These are phyloP conservation scores for Trichocladium uniseriatum DNA, from an alignment of 495 filamentous ascomycete species.

Conservation along the genomic window DNA sequence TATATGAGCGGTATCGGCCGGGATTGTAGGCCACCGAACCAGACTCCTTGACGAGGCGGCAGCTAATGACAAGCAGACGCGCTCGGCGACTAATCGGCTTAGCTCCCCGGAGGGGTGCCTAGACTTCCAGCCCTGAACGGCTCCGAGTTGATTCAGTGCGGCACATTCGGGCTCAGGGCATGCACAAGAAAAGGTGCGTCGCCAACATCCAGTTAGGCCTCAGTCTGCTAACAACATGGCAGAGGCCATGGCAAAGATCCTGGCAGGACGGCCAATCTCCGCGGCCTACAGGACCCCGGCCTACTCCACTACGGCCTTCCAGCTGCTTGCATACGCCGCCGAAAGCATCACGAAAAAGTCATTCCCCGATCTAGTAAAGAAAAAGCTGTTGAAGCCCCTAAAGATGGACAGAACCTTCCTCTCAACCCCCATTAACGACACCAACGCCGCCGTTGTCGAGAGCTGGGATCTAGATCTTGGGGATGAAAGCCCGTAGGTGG, in stretches of 20 bases:
- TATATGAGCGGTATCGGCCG: constrained; percentile 9
- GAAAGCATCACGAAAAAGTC: constrained; percentile 10
- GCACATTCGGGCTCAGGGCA: neutral
- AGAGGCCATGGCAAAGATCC: constrained; percentile 2
- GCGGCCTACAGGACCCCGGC: constrained; percentile 1
- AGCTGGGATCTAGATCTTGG: constrained; percentile 10
- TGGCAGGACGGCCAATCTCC: neutral
- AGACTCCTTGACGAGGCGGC: no score
- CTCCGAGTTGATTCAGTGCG: constrained; percentile 4
- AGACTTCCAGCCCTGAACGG: constrained; percentile 6
- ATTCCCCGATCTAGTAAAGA: constrained; percentile 7
- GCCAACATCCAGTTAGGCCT: no score
- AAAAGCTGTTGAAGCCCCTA: constrained; percentile 9
- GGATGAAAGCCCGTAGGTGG: constrained; percentile 12
- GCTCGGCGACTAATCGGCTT: neutral
- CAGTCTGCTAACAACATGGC: neutral
- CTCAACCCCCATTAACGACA: constrained; percentile 1
- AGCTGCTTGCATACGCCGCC: constrained; percentile 15
- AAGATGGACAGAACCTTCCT: constrained; percentile 14
- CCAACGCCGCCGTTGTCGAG: constrained; percentile 1
- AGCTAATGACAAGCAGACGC: constrained; percentile 3
- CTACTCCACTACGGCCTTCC: constrained; percentile 20
- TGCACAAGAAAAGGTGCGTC: constrained; percentile 7
- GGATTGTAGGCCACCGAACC: constrained; percentile 2
- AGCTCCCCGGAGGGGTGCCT: neutral